Evolutionary conservation across 2,329 filamentous ascomycete genomes (phyloP).

Genomic region (Curvularia sp.): DNA sequence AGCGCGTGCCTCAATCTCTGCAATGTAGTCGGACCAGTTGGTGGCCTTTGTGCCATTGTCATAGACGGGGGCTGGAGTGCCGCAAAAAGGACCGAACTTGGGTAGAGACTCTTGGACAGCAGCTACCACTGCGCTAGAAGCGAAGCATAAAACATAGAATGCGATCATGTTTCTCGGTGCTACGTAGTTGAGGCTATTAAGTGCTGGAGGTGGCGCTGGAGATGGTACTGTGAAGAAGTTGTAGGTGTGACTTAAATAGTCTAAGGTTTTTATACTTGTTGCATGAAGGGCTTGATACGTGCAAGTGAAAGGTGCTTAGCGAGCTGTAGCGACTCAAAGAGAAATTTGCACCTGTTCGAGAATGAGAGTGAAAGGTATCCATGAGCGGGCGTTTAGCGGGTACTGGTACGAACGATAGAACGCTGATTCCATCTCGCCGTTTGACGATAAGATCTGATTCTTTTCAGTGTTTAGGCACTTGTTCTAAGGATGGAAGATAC

Average conservation of each 20-base stretch:
- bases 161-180: not conserved
- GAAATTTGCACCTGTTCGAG: not conserved
- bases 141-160: not conserved
- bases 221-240: too few relatives aligned
- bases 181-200: not conserved
- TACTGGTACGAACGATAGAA: not conserved
- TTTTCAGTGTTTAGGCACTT: not conserved
- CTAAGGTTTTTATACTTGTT: not conserved
- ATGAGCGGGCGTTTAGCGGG: not conserved
- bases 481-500: too few relatives aligned
- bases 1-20: not conserved
- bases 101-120: not conserved
- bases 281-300: not conserved
- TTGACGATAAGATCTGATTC: not conserved
- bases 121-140: not conserved
- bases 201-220: not conserved
- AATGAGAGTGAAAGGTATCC: not conserved
- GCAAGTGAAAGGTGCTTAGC: not conserved
- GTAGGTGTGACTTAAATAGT: not conserved
- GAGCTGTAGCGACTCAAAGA: not conserved
- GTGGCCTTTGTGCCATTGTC: not conserved
- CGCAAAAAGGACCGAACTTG: slow-evolving; percentile 1
- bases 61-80: not conserved
- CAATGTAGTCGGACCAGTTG: slow-evolving; percentile 5
- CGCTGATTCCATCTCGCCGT: not conserved